phyloP scores from a whole-genome alignment of 2,329 filamentous ascomycete species.

The Claviceps citrina region DNA sequence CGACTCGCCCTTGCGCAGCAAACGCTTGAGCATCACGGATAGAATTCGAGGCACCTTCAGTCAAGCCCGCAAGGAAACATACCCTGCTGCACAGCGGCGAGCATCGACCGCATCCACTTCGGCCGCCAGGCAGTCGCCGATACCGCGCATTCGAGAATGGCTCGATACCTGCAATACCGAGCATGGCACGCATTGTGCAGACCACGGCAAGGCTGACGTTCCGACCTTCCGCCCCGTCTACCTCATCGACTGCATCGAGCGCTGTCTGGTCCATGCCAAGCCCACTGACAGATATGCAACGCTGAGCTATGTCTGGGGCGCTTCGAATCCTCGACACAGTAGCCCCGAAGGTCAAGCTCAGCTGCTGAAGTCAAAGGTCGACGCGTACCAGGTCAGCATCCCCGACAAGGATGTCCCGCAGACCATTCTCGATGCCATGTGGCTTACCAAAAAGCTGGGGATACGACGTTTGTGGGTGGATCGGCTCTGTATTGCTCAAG shows the following conservation, averaged over 20 bases:
- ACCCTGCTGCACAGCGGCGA: slow-evolving; percentile 15
- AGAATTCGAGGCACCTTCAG: slow-evolving; percentile 22
- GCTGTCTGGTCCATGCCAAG: slow-evolving; percentile 23
- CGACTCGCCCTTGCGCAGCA: slow-evolving; percentile 16
- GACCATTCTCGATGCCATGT: slow-evolving; percentile 29
- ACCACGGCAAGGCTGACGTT: slow-evolving; percentile 11
- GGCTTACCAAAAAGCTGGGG: slow-evolving; percentile 27
- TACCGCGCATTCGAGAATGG: slow-evolving; percentile 27
- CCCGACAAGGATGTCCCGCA: slow-evolving; percentile 24
- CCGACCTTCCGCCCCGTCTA: slow-evolving; percentile 25
- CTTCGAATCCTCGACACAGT: slow-evolving; percentile 13
- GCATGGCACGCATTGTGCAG: slow-evolving; percentile 25
- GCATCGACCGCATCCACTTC: slow-evolving; percentile 15
- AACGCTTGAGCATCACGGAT: slow-evolving; percentile 26
- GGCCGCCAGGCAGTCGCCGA: slow-evolving; percentile 18
- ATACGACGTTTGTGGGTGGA: slow-evolving; percentile 32
- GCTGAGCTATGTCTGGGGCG: slow-evolving; percentile 31
- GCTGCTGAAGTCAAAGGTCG: slow-evolving; percentile 22
- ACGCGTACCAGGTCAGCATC: slow-evolving; percentile 20
- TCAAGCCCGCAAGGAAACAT: slow-evolving; percentile 17
- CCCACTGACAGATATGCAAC: slow-evolving; percentile 26
- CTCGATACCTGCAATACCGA: slow-evolving; percentile 27
- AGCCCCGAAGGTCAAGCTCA: slow-evolving; percentile 15
- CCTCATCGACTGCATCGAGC: slow-evolving; percentile 26
- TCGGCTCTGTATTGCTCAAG: slow-evolving; percentile 29